Base-by-base conservation (phyloP, 192 early-diverging fungal species). In the Entophlyctis helioformis region DNA sequence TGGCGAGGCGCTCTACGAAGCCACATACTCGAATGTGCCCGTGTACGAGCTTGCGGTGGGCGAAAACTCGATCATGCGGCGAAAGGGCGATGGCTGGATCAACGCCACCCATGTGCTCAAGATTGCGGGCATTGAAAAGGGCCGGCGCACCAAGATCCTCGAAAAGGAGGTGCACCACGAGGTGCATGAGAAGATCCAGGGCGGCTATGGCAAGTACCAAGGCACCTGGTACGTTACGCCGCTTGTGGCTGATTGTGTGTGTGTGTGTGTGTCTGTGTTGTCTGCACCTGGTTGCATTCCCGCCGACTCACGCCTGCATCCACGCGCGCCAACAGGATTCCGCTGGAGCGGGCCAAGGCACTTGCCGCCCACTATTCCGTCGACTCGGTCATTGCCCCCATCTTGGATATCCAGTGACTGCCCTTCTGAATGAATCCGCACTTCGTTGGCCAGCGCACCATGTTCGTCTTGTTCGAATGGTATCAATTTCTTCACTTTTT, bases 31-130 rank as follows among this genome's bases (percentile, higher is more conserved):
- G 13, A 60, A 59, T 18, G 49, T 71, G 8, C 25, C 54, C 15
- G 72, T 76, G 3, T 76, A 61, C 41, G 72, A 76, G 41, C 37
- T 64, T 42, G 40, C 31, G 5, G 46, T 62, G 0, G 42, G 45
- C 22, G 40, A 38, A 11, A 19, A 49, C 37, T 31, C 42, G 11
- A 48, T 72, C 8, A 76, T 76, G 72, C 42, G 69, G 13, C 43
- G 72, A 21, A 31, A 40, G 21, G 21, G 12, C n/a, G 72, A 76
- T 46, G 51, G 52, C 10, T 69, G 60, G 63, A 57, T 76, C 32
- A 76, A 76, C 48, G 69, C 69, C 34, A 76, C 73, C 13, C 73
- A 76, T 45, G 46, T 76, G 12, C 39, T 76, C 42, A 66, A 70
- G 39, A 39, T 82, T 12, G 72, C 72, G 18, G 69, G 69, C 1